These are phyloP conservation scores for Ceratobasidium papillatum DNA, from an alignment of 1,284 basidiomycete species.

Conservation along the genomic window DNA sequence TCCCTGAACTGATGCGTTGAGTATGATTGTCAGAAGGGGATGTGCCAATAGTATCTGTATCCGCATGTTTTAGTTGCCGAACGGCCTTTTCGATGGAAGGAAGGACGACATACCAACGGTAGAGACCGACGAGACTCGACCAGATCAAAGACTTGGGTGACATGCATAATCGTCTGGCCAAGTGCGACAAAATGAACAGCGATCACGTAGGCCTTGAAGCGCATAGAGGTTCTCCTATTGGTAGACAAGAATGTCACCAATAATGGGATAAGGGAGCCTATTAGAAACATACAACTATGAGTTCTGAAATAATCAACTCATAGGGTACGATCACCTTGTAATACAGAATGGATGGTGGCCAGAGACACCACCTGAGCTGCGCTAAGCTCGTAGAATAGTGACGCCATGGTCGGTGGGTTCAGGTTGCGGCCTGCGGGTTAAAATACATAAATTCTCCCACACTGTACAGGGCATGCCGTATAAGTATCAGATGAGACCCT, in stretches of 20 bases:
- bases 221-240: not conserved
- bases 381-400: no score
- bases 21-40: not conserved
- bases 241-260: not conserved
- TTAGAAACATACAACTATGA: not conserved
- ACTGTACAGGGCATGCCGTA: no score
- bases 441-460: no score
- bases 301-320: not conserved
- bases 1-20: not conserved
- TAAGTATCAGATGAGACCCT: no score
- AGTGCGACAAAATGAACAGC: not conserved
- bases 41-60: not conserved
- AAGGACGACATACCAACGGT: not conserved
- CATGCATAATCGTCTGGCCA: constrained; percentile 14
- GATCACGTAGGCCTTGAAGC: constrained; percentile 10
- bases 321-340: not conserved
- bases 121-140: not conserved
- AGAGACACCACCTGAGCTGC: not conserved
- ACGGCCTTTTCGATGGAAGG: not conserved
- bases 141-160: not conserved
- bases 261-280: not conserved
- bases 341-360: not conserved
- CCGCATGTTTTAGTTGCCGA: not conserved
- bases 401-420: no score
- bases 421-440: no score